Percentiles rank a stretch among this genome's conserved stretches.
Conservation (phyloP, 2,329 filamentous ascomycete genomes). For the Calonectria pteridis region DNA sequence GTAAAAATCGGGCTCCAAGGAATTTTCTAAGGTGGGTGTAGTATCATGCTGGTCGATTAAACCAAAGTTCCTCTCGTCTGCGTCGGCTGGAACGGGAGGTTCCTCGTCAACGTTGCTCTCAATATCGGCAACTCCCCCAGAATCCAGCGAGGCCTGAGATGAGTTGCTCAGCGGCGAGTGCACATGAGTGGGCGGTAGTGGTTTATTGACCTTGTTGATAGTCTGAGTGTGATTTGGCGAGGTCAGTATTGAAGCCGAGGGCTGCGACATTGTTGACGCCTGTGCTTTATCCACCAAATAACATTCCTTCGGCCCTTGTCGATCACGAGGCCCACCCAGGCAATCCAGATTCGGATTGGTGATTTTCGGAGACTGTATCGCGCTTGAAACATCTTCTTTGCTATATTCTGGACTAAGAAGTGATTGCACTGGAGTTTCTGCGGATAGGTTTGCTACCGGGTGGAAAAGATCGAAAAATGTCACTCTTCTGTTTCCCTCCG, state of each 20-base stretch:
- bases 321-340: neutral
- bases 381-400: neutral
- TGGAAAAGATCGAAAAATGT: neutral
- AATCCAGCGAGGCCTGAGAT: constrained; percentile 4
- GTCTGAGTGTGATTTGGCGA: neutral
- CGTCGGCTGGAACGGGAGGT: neutral
- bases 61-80: neutral
- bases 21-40: constrained; percentile 9
- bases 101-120: constrained; percentile 19
- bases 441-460: neutral
- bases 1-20: constrained; percentile 9
- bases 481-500: neutral
- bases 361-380: neutral
- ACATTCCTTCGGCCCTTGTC: constrained; percentile 1
- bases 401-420: neutral
- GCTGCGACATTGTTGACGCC: neutral
- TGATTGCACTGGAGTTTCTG: neutral
- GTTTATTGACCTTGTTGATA: neutral
- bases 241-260: neutral
- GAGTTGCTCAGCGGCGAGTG: neutral
- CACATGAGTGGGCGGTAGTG: neutral
- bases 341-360: neutral
- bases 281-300: constrained; percentile 12
- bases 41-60: constrained; percentile 12
- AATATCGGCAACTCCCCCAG: constrained; percentile 1